Evolutionary conservation across 768 basidiomycete genomes (phyloP), one percentile per base, ranked within the genome.

Genomic region (Termitomyces eurrhizus): DNA sequence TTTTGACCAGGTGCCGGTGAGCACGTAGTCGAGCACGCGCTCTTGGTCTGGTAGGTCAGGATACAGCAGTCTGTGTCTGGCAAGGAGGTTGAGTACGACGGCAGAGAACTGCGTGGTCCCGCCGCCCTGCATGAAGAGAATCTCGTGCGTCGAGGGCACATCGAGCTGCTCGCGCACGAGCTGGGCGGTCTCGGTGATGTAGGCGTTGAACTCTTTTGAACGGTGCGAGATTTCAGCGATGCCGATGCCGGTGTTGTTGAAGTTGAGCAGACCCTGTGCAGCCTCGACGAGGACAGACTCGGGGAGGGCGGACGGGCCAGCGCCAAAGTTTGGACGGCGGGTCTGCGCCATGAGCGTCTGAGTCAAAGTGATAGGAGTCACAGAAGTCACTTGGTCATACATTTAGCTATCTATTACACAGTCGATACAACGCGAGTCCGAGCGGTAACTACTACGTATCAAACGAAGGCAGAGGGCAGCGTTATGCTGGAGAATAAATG

Each of bases 211-310:
- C 64, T 95, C 90, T 67, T 91, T 86, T 44, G 94, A 94, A 65
- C 97, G 90, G 73, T 99, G 97, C 1, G 94, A 96, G 70, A 98
- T 85, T 74, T 99, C 97, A 46, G 93, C 91, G 70, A 99, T 86
- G 48, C 97, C 97, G 62, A 98, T 95, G 32, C 97, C 97, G 2
- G 92, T 95, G 51, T 82, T 82, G 58, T 88, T 79, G 74, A 93
- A 98, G 79, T 98, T 90, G 67, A 99, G 78, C n/a, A 98, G 80
- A 16, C 90, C 93, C 62, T 83, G 76, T 14, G 90, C 82, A 2
- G 95, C 93, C 70, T 95, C 86, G 66, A 87, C 75, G 56, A 99
- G 84, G 35, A 98, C 93, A 4, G 86, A 77, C n/a, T 86, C 81
- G 16, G 97, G 97, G 45, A 99, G 80, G 0, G 92, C 89, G 21